Percentiles rank a stretch among this genome's conserved stretches.
Evolutionary conservation across 1,139 yeast species (phyloP).

Genomic region (Zygotorulaspora mrakii): DNA sequence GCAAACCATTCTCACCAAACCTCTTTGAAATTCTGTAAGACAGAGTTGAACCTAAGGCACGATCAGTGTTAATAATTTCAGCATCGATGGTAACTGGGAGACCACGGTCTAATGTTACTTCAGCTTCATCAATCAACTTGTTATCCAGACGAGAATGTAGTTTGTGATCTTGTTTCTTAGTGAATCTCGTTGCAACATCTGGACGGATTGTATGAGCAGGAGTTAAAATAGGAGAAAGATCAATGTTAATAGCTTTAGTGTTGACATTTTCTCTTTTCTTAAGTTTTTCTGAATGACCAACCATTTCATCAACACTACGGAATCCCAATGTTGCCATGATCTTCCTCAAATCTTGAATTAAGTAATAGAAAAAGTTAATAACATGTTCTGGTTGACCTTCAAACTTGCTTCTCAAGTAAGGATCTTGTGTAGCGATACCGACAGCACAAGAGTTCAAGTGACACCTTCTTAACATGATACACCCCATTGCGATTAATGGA

Average conservation of each 20-base stretch:
- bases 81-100: conserved; percentile 92
- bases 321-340: conserved; percentile 94
- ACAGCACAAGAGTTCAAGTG: conserved; percentile 94
- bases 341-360: conserved; percentile 85
- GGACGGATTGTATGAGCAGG: conserved; percentile 97
- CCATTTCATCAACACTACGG: conserved; percentile 96
- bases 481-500: conserved; percentile 95
- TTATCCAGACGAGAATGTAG: conserved; percentile 90
- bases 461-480: conserved; percentile 93
- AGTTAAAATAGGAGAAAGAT: conserved; percentile 86
- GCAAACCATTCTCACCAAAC: conserved; percentile 90
- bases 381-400: conserved; percentile 98
- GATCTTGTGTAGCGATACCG: conserved; percentile 98
- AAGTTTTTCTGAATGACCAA: conserved; percentile 91
- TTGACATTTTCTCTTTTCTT: conserved; percentile 82
- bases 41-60: conserved; percentile 91
- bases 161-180: conserved; percentile 91
- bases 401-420: conserved; percentile 86
- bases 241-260: conserved; percentile 88
- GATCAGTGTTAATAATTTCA: conserved; percentile 90
- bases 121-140: conserved; percentile 93
- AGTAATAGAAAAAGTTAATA: conserved; percentile 92
- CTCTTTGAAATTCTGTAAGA: conserved; percentile 90
- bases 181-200: conserved; percentile 93
- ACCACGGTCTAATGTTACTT: conserved; percentile 87